Base-by-base conservation (phyloP, 331 rosid species). In the Malus hybrid region DNA sequence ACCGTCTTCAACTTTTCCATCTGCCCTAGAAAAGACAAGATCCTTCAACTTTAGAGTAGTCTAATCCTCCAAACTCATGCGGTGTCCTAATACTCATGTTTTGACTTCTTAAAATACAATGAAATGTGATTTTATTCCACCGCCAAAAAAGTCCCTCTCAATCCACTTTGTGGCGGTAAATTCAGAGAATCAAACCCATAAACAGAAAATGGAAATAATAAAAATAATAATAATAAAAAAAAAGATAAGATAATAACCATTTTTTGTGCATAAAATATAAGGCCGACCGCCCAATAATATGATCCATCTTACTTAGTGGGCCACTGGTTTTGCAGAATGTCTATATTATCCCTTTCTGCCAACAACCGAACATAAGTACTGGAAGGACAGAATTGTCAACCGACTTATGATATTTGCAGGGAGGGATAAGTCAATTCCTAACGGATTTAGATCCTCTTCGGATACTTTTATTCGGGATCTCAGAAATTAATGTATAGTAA, bases 381-480 rank as follows among this genome's bases (percentile, higher is more conserved):
- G 14, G 48, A 42, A 42, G 48, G 48, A 42, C 48, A 42, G 48
- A 42, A 42, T 42, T 42, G 13, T 42, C 48, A 42, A 42, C 48
- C 48, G 48, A 42, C 14, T 42, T 4, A 42, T 42, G 8, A 16
- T 6, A 50, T 16, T 86, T 82, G 87, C 93, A 82, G 86, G 73
- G 84, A 66, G 83, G 79, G 75, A 83, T 15, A 91, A 89, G 94
- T 91, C 96, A 89, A 89, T 88, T 79, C 48, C 48, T 0, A 42
- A 10, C 48, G 14, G 48, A 42, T 42, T 42, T 42, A 10, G 13
- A 10, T 42, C 14, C 46, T 39, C 46, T 2, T 4, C 12, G 4
- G 44, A 39, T 9, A 0, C 42, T 0, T 0, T 8, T 0, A 8
- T 4, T 9, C 0, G 0, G 12, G 4, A 39, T 39, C 4, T 0